Base-by-base conservation (phyloP, 208 protist genomes). In the Sergeia podlipaevii region DNA sequence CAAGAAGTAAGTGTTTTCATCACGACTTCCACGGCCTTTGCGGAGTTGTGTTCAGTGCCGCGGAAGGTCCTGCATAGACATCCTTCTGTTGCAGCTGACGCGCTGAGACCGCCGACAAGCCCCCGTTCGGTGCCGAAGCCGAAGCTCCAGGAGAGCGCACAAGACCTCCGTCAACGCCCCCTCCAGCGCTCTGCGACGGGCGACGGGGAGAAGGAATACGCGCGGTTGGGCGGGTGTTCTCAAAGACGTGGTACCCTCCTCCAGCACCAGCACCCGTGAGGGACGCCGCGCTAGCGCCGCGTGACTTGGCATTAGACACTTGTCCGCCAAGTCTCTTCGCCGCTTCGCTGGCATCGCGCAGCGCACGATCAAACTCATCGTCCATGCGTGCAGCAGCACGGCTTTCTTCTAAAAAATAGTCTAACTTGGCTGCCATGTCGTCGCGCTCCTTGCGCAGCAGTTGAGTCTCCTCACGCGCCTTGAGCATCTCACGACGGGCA, bases 341-440 rank as follows among this genome's bases (percentile, higher is more conserved):
- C 36, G 73, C 65, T 26, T 78, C 78, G 21, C 60, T 76, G 4
- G 80, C 80, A 39, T 84, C 78, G 4, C 69, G 74, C 17, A 82
- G 65, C 10, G 87, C 54, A 0, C 78, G 74, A 30, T 75, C 62
- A 44, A 85, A 81, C 42, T 77, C 78, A 17, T 74, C 71, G 45
- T 83, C 78, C 39, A 69, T 70, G 20, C 42, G 47, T 27, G 80
- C 46, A 21, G 83, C 74, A 23, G 41, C 47, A 49, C 70, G 72
- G 32, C 72, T 79, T 27, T 79, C 71, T 24, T 80, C 71, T n/a
- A 92, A 64, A 28, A 89, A 84, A 24, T 65, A 57, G 30, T 89
- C 73, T 2, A 92, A 59, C 53, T 78, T 70, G 20, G 66, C 70
- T 20, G 85, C 62, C 55, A 93, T 77, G 27, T 64, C 73, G 41